Conservation (phyloP, 2,329 filamentous ascomycete species). For the Monilinia fructicola region DNA sequence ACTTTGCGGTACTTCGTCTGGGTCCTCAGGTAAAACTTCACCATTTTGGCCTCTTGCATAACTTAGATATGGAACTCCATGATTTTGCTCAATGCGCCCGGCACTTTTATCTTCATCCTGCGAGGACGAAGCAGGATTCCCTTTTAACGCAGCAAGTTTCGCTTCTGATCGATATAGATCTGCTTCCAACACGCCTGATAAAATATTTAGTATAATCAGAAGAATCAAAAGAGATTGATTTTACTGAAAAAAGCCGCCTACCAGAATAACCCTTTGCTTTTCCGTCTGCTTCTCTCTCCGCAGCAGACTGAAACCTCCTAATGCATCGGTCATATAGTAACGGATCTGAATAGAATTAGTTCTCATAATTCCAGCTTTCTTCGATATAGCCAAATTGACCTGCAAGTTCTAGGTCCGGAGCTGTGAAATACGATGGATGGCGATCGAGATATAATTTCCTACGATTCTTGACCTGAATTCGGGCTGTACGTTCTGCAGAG, state of each 20-base stretch:
- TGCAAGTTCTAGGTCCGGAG: constrained; percentile 40
- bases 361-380: neutral
- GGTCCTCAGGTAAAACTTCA: constrained; percentile 38
- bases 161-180: constrained; percentile 42
- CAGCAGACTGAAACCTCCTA: constrained; percentile 39
- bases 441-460: constrained; percentile 41
- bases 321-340: constrained; percentile 42
- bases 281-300: constrained; percentile 42
- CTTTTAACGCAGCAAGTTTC: constrained; percentile 38
- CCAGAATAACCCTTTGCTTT: constrained; percentile 41
- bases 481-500: constrained; percentile 29
- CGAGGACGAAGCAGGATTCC: constrained; percentile 20
- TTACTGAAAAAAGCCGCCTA: neutral
- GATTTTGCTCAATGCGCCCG: constrained; percentile 15
- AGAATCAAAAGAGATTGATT: neutral
- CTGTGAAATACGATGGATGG: constrained; percentile 40
- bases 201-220: constrained; percentile 7
- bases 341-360: constrained; percentile 38
- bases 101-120: neutral
- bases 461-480: constrained; percentile 40
- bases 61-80: constrained; percentile 32
- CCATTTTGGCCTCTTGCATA: constrained; percentile 35
- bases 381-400: constrained; percentile 29
- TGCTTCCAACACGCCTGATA: constrained; percentile 38
- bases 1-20: constrained; percentile 37